Evolutionary conservation across 1,284 basidiomycete genomes (phyloP), one percentile per base, ranked within the genome.

Genomic region (Boletus semigastroideus): DNA sequence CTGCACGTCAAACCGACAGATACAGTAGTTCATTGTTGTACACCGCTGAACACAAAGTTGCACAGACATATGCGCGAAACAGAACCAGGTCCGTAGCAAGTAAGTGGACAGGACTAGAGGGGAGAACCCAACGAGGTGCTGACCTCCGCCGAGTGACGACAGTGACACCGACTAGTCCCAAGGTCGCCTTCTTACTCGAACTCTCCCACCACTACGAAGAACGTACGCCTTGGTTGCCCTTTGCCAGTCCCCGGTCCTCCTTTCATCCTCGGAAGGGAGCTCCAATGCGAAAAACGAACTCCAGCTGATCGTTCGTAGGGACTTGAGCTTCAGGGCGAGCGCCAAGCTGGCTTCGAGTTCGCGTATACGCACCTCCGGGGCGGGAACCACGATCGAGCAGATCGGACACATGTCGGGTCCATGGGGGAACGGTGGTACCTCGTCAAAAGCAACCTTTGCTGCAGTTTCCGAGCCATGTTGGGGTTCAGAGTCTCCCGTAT

Each of bases 221-320:
- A 80, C 58, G 52, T 72, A 73, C 4, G 72, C 59, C 22, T 61
- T 74, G 41, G 75, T 74, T 62, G 59, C 58, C 49, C 64, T 60
- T 30, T 50, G 44, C 52, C 55, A 59, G 47, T 62, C 58, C 11
- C 65, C 65, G 28, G 57, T 59, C 51, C 27, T 57, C 31, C 49
- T 46, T 54, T 52, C 39, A 34, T 53, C 57, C 43, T 56, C 49
- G n/a, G 37, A 20, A 39, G 43, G 39, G 19, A 38, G 36, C 43
- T 49, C 43, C 45, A 49, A 58, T 38, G 64, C 57, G 56, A 82
- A 81, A 61, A 79, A 79, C 0, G 82, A 77, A 54, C 77, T 79
- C 80, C 83, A 86, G 25, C 73, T 64, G 39, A 84, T 67, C 7
- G 57, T 74, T 54, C 70, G 60, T 20, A 86, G 54, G 2, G 71